Conservation (phyloP, 129 eudicot species). For the Chrysanthemum makinoi region DNA sequence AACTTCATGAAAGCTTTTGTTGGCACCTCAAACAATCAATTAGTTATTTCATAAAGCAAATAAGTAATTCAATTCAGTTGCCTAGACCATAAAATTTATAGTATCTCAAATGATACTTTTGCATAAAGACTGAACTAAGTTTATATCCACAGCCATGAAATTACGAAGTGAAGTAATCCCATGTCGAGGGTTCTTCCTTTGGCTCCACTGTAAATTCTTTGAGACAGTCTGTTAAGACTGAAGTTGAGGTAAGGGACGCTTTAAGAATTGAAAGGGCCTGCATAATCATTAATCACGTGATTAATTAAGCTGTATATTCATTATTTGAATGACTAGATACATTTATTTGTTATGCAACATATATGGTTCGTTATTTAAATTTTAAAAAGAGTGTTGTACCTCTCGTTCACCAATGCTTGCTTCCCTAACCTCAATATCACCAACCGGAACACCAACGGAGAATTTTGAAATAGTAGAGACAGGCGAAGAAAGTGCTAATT, state of each 20-base stretch:
- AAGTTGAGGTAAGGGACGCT: conserved; percentile 20
- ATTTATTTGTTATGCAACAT: too few species aligned
- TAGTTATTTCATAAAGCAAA: too few species aligned
- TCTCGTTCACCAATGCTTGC: conserved; percentile 33
- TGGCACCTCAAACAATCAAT: too few species aligned
- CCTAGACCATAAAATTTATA: too few species aligned
- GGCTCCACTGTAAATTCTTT: neutral
- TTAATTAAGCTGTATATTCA: too few species aligned
- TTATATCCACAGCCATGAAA: too few species aligned
- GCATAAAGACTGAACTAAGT: too few species aligned
- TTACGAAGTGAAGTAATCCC: neutral
- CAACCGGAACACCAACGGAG: conserved; percentile 16
- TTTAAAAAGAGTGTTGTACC: conserved; percentile 17
- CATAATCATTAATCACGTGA: neutral
- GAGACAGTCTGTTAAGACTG: neutral
- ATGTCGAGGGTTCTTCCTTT: conserved; percentile 9
- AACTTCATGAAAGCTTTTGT: too few species aligned
- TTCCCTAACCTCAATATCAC: conserved; percentile 41
- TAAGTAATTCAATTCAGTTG: too few species aligned
- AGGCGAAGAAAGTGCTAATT: conserved; percentile 16
- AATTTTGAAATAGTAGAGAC: conserved; percentile 28
- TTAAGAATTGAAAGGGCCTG: conserved; percentile 25
- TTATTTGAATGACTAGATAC: too few species aligned
- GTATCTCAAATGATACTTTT: too few species aligned
- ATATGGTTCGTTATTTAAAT: too few species aligned